Evolutionary conservation across 2,329 filamentous ascomycete genomes (phyloP).

Genomic region (Hymenoscyphus repandus): DNA sequence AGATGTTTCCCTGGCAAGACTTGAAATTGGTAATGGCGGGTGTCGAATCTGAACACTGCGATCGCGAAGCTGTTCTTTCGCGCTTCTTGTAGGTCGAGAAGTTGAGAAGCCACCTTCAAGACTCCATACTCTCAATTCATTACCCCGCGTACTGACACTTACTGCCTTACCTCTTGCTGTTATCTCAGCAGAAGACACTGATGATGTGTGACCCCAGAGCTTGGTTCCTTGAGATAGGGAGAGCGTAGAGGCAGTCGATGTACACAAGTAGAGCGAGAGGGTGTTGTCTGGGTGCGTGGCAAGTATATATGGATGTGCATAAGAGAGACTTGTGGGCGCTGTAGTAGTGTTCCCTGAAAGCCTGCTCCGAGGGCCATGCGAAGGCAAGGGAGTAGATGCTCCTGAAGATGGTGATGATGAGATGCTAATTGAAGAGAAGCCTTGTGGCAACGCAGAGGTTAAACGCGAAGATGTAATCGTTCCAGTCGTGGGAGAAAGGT

Average conservation of each 20-base stretch:
- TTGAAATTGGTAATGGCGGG: no score
- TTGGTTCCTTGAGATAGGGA: constrained; percentile 55
- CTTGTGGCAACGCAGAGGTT: constrained; percentile 43
- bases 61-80: constrained; percentile 33
- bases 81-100: constrained; percentile 1
- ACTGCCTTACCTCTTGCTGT: constrained; percentile 65
- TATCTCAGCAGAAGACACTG: constrained; percentile 63
- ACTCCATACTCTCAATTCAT: constrained; percentile 62
- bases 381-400: constrained; percentile 33
- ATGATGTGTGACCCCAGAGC: constrained; percentile 69
- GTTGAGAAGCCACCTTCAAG: constrained; percentile 50
- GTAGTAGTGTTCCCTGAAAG: constrained; percentile 3
- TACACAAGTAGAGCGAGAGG: constrained; percentile 63
- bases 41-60: constrained; percentile 41
- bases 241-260: constrained; percentile 50
- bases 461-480: constrained; percentile 42
- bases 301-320: constrained; percentile 63
- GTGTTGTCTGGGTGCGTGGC: constrained; percentile 68
- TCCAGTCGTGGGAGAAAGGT: constrained; percentile 40
- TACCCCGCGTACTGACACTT: constrained; percentile 57
- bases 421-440: constrained; percentile 35
- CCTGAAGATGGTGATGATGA: constrained; percentile 8
- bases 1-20: no score
- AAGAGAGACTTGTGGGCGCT: constrained; percentile 31
- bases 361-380: constrained; percentile 30